Base-by-base conservation (phyloP, 2,329 filamentous ascomycete genomes). In the Diplodia intermedia region DNA sequence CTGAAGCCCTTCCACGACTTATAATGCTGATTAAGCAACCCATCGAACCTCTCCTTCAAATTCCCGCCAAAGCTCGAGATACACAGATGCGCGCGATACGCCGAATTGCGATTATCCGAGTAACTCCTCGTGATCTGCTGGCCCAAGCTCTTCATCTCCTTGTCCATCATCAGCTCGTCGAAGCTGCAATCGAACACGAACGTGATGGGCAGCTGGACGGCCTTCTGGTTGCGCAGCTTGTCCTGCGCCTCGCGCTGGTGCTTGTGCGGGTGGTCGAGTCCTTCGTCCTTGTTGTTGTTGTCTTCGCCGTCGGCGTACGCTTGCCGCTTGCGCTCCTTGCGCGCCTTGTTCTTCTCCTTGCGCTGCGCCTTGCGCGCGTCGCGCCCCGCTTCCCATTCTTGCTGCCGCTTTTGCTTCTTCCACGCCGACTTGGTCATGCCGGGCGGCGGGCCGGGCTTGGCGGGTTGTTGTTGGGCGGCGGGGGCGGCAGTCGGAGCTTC, bases 131-230 rank as follows among this genome's bases (percentile, higher is more conserved):
- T 97, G 70, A 99, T 85, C 79, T 99, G 95, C 68, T 89, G 88
- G 1, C 88, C 88, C 14, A 99, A 85, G 4, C 93, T 97, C 67
- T 94, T 89, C 36, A 91, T 84, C 80, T 99, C 95, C 72, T 91
- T 90, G 47, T 94, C 91, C 62, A 85, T 85, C 95, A 99, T 99
- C 75, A 94, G 86, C 52, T 91, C 84, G 78, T 99, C 94, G 77
- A 96, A 99, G 72, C 91, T 89, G 80, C 94, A 98, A 81, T 99
- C 95, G 70, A 99, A 82, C 69, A 99, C 84, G 71, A 99, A 82
- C 0, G 92, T 88, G 26, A 98, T 82, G 1, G 94, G 93, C 0
- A 96, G 85, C 67, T 88, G 86, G 60, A 84, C 81, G 4, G 84
- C 80, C 23, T 73, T 78, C 66, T 71, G 72, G 50, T 15, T 73